Evolutionary conservation across 2,329 filamentous ascomycete genomes (phyloP).

Genomic region (Dactylonectria estremocensis): DNA sequence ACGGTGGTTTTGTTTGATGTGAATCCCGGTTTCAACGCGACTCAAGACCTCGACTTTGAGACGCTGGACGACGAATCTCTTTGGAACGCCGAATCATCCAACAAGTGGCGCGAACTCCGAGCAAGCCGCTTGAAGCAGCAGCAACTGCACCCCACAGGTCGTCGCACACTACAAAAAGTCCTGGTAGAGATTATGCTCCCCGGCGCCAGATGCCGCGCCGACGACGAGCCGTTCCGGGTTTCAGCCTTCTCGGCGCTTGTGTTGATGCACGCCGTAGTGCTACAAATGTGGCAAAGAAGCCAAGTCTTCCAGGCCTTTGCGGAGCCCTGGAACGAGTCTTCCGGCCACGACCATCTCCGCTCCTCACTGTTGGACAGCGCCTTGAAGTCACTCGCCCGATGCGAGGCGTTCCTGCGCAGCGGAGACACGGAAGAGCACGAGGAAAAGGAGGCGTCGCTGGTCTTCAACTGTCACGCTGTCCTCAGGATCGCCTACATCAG

Average conservation of each 20-base stretch:
- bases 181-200: slow-evolving; percentile 22
- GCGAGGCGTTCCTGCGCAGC: slow-evolving; percentile 6
- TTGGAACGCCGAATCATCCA: slow-evolving; percentile 26
- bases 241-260: slow-evolving; percentile 24
- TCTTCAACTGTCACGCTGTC: slow-evolving; percentile 31
- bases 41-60: slow-evolving; percentile 31
- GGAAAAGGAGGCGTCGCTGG: slow-evolving; percentile 7
- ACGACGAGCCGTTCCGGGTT: not conserved
- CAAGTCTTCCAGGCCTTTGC: slow-evolving; percentile 26
- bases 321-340: not conserved
- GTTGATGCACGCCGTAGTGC: slow-evolving; percentile 30
- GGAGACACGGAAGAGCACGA: not conserved
- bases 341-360: not conserved
- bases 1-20: slow-evolving; percentile 31
- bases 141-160: too few relatives aligned
- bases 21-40: slow-evolving; percentile 34
- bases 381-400: slow-evolving; percentile 19
- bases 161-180: slow-evolving; percentile 24
- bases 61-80: slow-evolving; percentile 26
- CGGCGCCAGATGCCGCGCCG: not conserved
- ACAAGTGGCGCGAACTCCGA: slow-evolving; percentile 29
- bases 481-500: slow-evolving; percentile 29
- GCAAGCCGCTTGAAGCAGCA: not conserved
- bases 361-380: slow-evolving; percentile 15
- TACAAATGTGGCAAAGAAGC: slow-evolving; percentile 30